Conservation (phyloP, 139 green algal species). For the Parachlorella kessleri region DNA sequence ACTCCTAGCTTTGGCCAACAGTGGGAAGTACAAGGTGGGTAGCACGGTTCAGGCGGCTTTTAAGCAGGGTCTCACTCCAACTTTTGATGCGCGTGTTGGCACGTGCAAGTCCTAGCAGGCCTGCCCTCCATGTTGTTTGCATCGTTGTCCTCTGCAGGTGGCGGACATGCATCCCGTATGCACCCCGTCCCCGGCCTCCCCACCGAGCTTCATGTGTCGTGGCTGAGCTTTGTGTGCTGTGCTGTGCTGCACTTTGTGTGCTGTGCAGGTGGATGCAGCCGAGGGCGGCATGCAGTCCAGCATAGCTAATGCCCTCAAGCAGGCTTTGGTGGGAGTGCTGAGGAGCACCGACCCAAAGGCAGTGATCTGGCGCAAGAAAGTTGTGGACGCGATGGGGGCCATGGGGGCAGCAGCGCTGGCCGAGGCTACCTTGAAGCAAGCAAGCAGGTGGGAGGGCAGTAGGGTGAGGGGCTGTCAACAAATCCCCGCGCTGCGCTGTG, state of each 20-base stretch:
- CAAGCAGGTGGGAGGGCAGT: conserved; percentile 6
- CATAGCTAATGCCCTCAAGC: conserved; percentile 26
- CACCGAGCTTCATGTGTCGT: no score
- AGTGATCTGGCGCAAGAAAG: conserved; percentile 43
- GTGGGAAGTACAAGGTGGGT: background rate
- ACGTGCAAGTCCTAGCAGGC: no score
- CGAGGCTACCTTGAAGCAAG: conserved; percentile 9
- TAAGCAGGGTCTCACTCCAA: no score
- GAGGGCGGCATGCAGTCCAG: background rate
- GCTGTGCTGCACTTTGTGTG: no score
- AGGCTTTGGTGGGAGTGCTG: conserved; percentile 23
- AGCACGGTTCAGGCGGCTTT: background rate
- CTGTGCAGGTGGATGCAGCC: background rate
- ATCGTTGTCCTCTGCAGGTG: no score
- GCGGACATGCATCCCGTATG: no score
- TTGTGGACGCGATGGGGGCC: conserved; percentile 44
- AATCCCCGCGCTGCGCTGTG: no score
- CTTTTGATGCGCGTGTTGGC: no score
- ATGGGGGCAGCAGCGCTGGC: conserved; percentile 52
- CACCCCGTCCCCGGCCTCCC: no score
- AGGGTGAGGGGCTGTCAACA: background rate
- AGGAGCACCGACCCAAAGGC: conserved; percentile 26
- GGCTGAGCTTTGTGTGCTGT: no score
- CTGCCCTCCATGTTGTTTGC: no score
- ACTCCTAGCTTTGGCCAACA: conserved; percentile 41